Conservation (phyloP, 176 grass and related monocot genomes). For the Aegilops longissima region DNA sequence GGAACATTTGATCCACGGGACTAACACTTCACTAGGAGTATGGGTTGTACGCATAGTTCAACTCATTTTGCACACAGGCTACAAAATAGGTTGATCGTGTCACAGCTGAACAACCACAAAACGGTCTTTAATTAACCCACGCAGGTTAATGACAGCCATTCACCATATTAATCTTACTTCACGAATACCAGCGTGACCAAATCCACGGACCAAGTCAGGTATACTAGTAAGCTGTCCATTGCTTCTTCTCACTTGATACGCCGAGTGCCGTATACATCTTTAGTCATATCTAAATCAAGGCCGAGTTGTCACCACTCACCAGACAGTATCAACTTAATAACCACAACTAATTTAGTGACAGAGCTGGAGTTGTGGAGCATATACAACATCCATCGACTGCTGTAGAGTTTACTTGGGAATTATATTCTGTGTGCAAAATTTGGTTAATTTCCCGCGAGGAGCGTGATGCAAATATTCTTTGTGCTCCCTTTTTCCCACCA, state of each 20-base stretch:
- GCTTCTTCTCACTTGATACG: neutral
- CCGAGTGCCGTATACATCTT: neutral
- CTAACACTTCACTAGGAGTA: no score
- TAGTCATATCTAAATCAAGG: conserved; percentile 17
- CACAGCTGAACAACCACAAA: no score
- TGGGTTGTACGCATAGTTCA: no score
- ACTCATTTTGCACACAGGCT: no score
- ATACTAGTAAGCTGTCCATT: neutral
- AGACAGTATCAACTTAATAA: neutral
- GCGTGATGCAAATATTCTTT: conserved; percentile 42
- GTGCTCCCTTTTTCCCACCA: neutral
- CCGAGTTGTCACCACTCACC: conserved; percentile 17
- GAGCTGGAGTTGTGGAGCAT: neutral
- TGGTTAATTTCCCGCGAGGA: conserved; percentile 42
- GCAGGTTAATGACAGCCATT: no score
- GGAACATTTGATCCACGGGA: no score
- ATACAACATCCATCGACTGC: neutral
- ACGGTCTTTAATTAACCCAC: no score
- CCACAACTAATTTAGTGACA: neutral
- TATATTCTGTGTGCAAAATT: neutral
- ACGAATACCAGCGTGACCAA: no score
- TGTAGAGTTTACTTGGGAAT: conserved; percentile 3
- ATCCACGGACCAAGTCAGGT: no score
- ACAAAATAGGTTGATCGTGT: no score
- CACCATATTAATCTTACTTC: no score